These are phyloP conservation scores for Phanerochaete carnosa DNA, from an alignment of 768 basidiomycete genomes.

Conservation along the genomic window DNA sequence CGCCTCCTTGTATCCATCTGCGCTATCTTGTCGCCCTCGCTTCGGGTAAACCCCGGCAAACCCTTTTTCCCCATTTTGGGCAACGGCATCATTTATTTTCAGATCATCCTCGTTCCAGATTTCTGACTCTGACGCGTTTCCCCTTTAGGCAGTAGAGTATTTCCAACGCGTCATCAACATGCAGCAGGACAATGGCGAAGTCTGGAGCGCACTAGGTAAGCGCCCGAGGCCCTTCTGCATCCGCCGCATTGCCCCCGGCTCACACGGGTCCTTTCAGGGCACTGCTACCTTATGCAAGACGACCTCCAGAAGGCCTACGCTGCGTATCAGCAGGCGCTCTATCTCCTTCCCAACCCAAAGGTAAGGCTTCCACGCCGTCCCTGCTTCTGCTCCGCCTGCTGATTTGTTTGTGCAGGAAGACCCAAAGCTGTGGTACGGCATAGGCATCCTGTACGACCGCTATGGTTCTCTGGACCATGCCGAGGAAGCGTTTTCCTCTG, in stretches of 20 bases:
- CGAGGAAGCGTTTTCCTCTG: constrained; percentile 96
- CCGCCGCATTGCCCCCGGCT: constrained; percentile 4
- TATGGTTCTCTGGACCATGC: constrained; percentile 98
- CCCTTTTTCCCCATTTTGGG: constrained; percentile 3
- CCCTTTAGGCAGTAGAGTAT: constrained; percentile 84
- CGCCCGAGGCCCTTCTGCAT: constrained; percentile 17
- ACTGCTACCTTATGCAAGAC: constrained; percentile 99
- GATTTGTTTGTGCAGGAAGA: constrained; percentile 61
- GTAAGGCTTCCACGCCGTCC: constrained; percentile 34
- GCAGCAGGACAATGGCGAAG: constrained; percentile 96
- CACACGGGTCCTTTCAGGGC: constrained; percentile 49
- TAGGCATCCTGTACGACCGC: constrained; percentile 97
- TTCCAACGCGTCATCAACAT: constrained; percentile 90
- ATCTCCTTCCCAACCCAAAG: constrained; percentile 93
- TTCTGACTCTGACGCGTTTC: constrained; percentile 9
- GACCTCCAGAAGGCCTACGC: constrained; percentile 98
- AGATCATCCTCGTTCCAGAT: constrained; percentile 10
- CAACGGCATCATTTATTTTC: background rate
- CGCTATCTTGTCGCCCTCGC: background rate
- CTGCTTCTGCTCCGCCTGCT: background rate
- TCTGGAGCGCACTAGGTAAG: constrained; percentile 92
- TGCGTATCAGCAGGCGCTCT: constrained; percentile 97
- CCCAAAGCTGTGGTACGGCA: constrained; percentile 99
- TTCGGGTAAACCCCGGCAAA: constrained; percentile 10
- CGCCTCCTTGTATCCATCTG: background rate